Conservation (phyloP, 2,329 filamentous ascomycete genomes). For the Fusarium zealandicum region DNA sequence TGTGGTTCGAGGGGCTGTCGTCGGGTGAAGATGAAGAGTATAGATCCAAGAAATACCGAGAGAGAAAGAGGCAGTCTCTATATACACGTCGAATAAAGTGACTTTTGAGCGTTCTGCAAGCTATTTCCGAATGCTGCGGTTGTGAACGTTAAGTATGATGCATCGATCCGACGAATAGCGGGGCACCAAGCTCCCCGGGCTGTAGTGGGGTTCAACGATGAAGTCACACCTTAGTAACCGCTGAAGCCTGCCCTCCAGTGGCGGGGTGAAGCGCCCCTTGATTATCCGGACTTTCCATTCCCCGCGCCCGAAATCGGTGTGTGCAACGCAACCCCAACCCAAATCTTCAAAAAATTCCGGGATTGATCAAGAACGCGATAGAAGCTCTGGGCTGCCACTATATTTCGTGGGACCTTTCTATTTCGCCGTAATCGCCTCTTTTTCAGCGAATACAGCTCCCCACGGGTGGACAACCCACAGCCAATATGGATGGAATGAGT, state of each 20-base stretch:
- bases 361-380: slow-evolving; percentile 40
- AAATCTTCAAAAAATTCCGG: slow-evolving; percentile 47
- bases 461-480: slow-evolving; percentile 38
- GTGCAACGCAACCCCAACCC: slow-evolving; percentile 43
- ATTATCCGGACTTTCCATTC: slow-evolving; percentile 44
- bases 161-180: slow-evolving; percentile 24
- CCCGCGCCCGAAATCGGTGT: slow-evolving; percentile 44
- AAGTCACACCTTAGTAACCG: slow-evolving; percentile 33
- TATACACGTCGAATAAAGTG: neutral
- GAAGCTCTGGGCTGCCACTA: slow-evolving; percentile 43
- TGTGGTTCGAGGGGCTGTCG: neutral
- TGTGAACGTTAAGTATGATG: slow-evolving; percentile 16
- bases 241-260: slow-evolving; percentile 20
- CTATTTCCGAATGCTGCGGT: neutral
- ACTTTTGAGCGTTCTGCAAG: neutral
- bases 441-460: slow-evolving; percentile 40
- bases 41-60: neutral
- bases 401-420: slow-evolving; percentile 36
- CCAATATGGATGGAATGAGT: slow-evolving; percentile 51
- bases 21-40: neutral
- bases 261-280: slow-evolving; percentile 27
- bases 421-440: slow-evolving; percentile 35
- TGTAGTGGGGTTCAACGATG: slow-evolving; percentile 39
- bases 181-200: slow-evolving; percentile 21
- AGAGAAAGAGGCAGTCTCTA: neutral